Conservation (phyloP, 2,329 filamentous ascomycete genomes). For the Ophiognomonia clavigignenti-juglandacearum region DNA sequence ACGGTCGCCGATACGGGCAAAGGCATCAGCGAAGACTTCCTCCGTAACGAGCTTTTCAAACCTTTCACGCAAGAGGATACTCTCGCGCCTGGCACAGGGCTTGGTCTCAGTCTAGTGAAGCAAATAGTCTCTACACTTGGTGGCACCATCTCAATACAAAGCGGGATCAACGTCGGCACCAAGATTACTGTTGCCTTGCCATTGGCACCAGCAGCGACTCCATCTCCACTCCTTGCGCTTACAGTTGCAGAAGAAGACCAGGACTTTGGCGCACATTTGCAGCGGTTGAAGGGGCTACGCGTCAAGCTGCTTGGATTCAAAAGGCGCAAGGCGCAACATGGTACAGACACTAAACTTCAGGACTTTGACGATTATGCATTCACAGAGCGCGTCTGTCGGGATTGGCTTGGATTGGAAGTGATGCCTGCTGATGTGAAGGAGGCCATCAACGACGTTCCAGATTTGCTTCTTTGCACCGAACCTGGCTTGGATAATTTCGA, state of each 20-base stretch:
- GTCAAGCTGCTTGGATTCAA: background rate
- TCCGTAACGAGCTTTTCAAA: conserved; percentile 45
- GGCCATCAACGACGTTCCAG: too few species aligned
- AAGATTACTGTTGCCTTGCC: conserved; percentile 18
- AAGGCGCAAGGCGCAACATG: background rate
- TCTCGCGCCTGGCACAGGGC: background rate
- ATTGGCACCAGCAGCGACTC: background rate
- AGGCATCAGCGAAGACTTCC: conserved; percentile 60
- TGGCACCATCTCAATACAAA: conserved; percentile 56
- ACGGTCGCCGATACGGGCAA: conserved; percentile 59
- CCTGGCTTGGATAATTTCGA: background rate
- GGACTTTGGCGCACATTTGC: background rate
- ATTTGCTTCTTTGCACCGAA: conserved; percentile 5
- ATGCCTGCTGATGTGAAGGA: too few species aligned
- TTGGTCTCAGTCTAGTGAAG: conserved; percentile 56
- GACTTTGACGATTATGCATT: background rate
- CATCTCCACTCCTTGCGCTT: background rate
- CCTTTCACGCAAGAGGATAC: background rate
- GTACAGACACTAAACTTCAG: background rate
- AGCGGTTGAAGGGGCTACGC: background rate
- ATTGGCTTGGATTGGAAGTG: conserved; percentile 2
- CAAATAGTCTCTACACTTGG: conserved; percentile 52
- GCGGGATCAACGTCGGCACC: conserved; percentile 28
- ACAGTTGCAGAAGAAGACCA: background rate
- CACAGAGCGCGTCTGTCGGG: background rate